Evolutionary conservation across 768 basidiomycete genomes (phyloP).

Genomic region (Collybia sp.): DNA sequence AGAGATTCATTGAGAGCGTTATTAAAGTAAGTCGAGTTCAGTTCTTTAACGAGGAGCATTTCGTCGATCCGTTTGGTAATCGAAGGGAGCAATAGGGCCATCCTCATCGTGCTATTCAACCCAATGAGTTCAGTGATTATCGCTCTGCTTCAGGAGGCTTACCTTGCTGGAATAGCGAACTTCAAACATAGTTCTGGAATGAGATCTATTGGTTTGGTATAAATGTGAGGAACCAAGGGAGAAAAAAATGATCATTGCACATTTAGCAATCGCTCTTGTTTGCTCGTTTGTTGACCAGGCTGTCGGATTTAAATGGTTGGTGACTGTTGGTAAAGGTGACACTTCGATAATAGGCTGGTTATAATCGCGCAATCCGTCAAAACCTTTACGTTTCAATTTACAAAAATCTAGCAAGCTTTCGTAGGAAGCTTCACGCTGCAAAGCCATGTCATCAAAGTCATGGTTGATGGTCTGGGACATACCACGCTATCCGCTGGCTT

Average conservation of each 20-base stretch:
- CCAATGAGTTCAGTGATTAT: conserved; percentile 2
- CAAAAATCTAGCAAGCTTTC: conserved; percentile 63
- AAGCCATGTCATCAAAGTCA: conserved; percentile 3
- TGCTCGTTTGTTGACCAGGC: conserved; percentile 33
- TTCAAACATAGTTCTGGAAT: conserved; percentile 81
- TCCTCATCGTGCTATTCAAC: conserved; percentile 54
- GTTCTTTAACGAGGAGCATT: conserved; percentile 69
- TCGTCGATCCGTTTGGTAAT: conserved; percentile 71
- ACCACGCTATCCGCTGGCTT: conserved; percentile 63
- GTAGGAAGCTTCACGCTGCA: conserved; percentile 59
- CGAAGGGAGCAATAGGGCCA: conserved; percentile 68
- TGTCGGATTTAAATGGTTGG: conserved; percentile 59
- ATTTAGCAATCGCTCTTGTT: conserved; percentile 47
- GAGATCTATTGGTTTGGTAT: conserved; percentile 42
- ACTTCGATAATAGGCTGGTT: conserved; percentile 75
- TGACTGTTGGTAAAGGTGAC: conserved; percentile 37
- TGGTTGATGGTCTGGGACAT: conserved; percentile 20
- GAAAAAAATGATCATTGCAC: conserved; percentile 25
- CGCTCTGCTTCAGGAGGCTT: not conserved
- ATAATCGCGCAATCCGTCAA: conserved; percentile 55
- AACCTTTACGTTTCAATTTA: conserved; percentile 54
- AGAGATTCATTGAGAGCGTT: conserved; percentile 56
- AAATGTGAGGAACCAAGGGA: too few relatives aligned
- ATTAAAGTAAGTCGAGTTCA: conserved; percentile 66
- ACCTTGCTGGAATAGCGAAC: conserved; percentile 74